Evolutionary conservation across 257 asterid genomes (phyloP), one percentile per base, ranked within the genome.

Genomic region (Dorcoceras hygrometricum): DNA sequence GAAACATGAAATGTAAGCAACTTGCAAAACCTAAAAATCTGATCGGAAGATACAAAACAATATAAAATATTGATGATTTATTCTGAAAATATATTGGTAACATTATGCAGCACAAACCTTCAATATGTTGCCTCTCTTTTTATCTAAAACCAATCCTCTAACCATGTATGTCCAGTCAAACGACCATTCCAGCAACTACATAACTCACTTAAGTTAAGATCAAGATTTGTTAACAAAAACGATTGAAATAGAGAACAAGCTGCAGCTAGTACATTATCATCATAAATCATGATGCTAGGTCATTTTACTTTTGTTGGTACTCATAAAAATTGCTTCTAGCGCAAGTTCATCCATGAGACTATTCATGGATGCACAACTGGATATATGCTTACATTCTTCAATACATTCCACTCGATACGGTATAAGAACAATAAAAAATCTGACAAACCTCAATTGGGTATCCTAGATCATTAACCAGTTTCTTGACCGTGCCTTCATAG

Each of bases 91-190:
- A 60, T 69, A 20, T 22, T 24, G 34, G 36, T 39, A 14, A 58
- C 70, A 4, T 43, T 57, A 43, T 63, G 71, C 18, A 73, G 23
- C 32, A 83, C 95, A 36, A 66, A 94, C 99, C 96, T 94, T 94
- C 83, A 94, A 78, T 73, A 89, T 86, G 54, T 90, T 94, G 77
- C 99, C 99, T 67, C 99, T 84, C 78, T 80, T 90, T 80, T 88
- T 90, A 73, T 94, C 98, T 57, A 94, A 85, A 78, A 94, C 99
- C 63, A 94, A 85, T 75, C 99, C 97, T 78, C 99, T 85, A 86
- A 94, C 97, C 97, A 94, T 90, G 84, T 90, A 94, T 65, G 82
- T 88, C 96, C 91, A 84, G 71, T 94, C 98, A 78, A 94, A 90
- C 51, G 89, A 77, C 96, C 91, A 88, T 57, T 72, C 80, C 84